Base-by-base conservation (phyloP, 345 rosid species). In the Murraya paniculata region DNA sequence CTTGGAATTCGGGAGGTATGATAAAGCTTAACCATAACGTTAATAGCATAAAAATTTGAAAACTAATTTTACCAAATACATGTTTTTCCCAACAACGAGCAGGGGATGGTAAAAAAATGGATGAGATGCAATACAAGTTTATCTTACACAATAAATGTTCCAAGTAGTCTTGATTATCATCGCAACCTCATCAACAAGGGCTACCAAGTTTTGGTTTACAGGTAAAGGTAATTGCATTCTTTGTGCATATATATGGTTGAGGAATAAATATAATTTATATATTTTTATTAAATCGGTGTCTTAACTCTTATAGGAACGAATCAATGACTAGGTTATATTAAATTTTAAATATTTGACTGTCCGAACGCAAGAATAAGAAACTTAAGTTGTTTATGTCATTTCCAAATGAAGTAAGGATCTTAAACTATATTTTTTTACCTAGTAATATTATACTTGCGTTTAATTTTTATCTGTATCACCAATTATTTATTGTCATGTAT, bases 1-100 rank as follows among this genome's bases (percentile, higher is more conserved):
- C 82, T 87, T 3, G 61, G 71, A 31, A 25, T 74, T 45, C 68
- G 82, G 31, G 13, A 79, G 87, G 90, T 84, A 84, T 28, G 78
- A 14, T 4, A 22, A 45, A 10, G 45, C 9, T 67, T 7, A 27
- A 28, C 14, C 66, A 6, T 61, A 1, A 1, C 14, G 0, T 19
- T 3, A 24, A 6, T 65, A 3, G 69, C 27, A 36, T 21, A 14
- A 0, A 7, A 36, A 66, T 18, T 7, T 57, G 64, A 24, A 38
- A 36, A 9, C 45, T 45, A 45, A 36, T 22, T 27, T 27, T 53
- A 53, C 21, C 22, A 53, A 1, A 18, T 61, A 64, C n/a, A 64
- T 7, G 50, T 13, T 4, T 45, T 45, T 64, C n/a, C 9, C 13
- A 31, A 22, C 8, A 31, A 72, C 5, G 2, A 39, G 28, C 48